Base-by-base conservation (phyloP, 139 green algal genomes). In the Pycnococcus provasolii region DNA sequence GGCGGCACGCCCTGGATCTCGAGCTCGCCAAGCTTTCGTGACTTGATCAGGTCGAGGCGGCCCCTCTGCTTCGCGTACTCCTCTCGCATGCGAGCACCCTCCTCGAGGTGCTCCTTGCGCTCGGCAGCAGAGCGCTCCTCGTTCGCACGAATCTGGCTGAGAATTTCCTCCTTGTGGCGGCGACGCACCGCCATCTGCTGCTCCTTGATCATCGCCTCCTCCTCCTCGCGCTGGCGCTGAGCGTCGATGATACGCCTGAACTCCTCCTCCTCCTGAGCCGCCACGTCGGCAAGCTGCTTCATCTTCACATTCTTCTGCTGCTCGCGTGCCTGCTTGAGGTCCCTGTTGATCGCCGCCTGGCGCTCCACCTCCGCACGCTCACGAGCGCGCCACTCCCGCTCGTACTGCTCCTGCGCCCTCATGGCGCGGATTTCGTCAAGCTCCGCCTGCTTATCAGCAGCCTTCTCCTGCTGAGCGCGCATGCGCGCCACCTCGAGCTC, bases 401-500 rank as follows among this genome's bases (percentile, higher is more conserved):
- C 88, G 68, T 86, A 82, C 2, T 73, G 77, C 66, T 90, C 82
- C 71, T 79, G 74, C 26, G 79, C 84, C 37, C 86, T 78, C 46
- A 81, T 70, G 1, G 89, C 89, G 1, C 89, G 82, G 63, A 94
- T 77, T 84, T 91, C 87, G 60, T 95, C 89, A 42, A 89, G 72
- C 72, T 91, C 85, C 4, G 83, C 78, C 64, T 86, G 81, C 65
- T 85, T 86, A 78, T 95, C 87, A 2, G 75, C 77, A 42, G 76
- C 76, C 6, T 81, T 77, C 79, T 95, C 87, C 74, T 75, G 68
- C 61, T 88, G 72, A 11, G 83, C 80, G 0, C 89, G 78, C 50
- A 95, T 67, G n/a, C 87, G 77, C 5, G 85, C 87, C n/a, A 79
- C 83, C 79, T 95, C 89, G 59, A 87, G 51, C 82, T 94, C 89